Evolutionary conservation across 331 rosid species (phyloP), one percentile per base, ranked within the genome.

Genomic region (Pyrus hybrid): DNA sequence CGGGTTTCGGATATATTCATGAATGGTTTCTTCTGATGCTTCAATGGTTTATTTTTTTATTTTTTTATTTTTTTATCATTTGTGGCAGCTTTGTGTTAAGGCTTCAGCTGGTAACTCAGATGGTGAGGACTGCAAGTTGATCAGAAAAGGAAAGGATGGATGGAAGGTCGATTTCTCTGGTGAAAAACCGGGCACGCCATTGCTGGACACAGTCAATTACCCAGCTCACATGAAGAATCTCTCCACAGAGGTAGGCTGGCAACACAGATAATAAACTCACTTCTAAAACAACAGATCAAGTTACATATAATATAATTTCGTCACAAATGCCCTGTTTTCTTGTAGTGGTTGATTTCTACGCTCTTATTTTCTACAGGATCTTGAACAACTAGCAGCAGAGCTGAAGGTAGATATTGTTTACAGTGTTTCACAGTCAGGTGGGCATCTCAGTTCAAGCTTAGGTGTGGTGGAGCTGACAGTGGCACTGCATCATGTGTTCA

Each of bases 381-480:
- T 93, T 7, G 91, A 91, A 78, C 92, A 88, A 77, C 87, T 93
- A 29, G 86, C 94, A 72, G 95, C 91, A 76, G 98, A 93, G 78
- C 71, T 93, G 32, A 89, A 93, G 81, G 90, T 90, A 61, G 97
- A 93, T 43, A 80, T 93, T 41, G 98, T 93, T 1, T 81, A 87
- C 51, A 61, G 79, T 9, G 89, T 93, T 29, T 86, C 98, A 45
- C 72, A 86, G 33, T 82, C 80, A 16, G 98, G 98, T 20, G 98
- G 98, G 23, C 98, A 93, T 87, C 96, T 93, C 22, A 93, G 98
- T 77, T 71, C 98, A 37, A 91, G 97, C 80, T 89, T 93, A 80
- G 98, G 97, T 54, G 98, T 91, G 49, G 94, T 93, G 72, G 98
- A 91, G 80, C 77, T 93, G 43, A 1, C 96, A 9, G 96, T 93